Evolutionary conservation across 108 stramenopile species (phyloP).

Genomic region (Stephanodiscus minutulus): DNA sequence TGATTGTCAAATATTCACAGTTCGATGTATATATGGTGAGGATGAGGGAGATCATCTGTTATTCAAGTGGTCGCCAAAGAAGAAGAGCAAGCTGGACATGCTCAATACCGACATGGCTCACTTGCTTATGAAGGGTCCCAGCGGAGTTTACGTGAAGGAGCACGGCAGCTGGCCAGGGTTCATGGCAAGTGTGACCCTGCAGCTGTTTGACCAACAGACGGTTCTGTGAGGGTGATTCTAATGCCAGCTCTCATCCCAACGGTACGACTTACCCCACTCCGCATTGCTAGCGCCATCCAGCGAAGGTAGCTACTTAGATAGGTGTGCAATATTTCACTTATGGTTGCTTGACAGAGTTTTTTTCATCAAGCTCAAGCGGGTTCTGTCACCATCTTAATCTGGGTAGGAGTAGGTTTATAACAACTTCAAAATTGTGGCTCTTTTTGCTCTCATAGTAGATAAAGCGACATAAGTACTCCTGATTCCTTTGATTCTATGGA

Average conservation of each 20-base stretch:
- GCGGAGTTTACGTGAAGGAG: slow-evolving; percentile 80
- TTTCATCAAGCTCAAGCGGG: too few species aligned
- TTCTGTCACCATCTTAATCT: too few species aligned
- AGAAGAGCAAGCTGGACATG: slow-evolving; percentile 63
- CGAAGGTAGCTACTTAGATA: too few species aligned
- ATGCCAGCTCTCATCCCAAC: background rate
- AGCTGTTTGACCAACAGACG: slow-evolving; percentile 93
- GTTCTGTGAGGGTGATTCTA: slow-evolving; percentile 23
- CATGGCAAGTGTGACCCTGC: slow-evolving; percentile 84
- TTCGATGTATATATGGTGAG: slow-evolving; percentile 94
- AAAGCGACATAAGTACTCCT: too few species aligned
- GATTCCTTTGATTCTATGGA: too few species aligned
- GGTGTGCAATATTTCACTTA: too few species aligned
- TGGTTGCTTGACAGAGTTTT: too few species aligned
- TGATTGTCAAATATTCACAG: slow-evolving; percentile 73
- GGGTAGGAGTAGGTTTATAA: too few species aligned
- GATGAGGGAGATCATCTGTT: slow-evolving; percentile 87
- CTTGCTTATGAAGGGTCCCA: slow-evolving; percentile 64
- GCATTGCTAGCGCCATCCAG: too few species aligned
- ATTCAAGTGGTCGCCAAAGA: slow-evolving; percentile 78
- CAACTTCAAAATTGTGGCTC: too few species aligned
- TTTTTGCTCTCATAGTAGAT: too few species aligned
- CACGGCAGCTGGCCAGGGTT: slow-evolving; percentile 92
- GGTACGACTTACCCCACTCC: too few species aligned
- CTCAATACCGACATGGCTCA: slow-evolving; percentile 86